Percentiles rank a stretch among this genome's conserved stretches.
Evolutionary conservation across 208 protist species (phyloP).

Genomic region (Tetramitus jugosus): DNA sequence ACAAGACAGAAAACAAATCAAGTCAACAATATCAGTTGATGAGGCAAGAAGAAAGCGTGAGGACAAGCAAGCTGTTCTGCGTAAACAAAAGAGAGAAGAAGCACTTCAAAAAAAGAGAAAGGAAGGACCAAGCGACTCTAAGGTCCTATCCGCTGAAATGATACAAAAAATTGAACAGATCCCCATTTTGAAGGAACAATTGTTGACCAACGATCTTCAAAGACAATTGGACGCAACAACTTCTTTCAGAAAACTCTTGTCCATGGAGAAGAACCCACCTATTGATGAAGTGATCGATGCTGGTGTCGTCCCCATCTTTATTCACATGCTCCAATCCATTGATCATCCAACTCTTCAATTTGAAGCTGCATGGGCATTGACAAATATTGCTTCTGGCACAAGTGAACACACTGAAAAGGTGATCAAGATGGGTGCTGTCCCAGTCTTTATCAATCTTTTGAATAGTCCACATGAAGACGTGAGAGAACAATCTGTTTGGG

Average conservation of each 20-base stretch:
- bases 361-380: conserved; percentile 96
- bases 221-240: background rate
- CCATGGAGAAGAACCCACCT: conserved; percentile 20
- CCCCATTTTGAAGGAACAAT: background rate
- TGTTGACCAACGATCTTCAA: background rate
- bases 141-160: background rate
- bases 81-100: conserved; percentile 23
- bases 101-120: conserved; percentile 19
- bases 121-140: background rate
- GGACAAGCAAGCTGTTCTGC: background rate
- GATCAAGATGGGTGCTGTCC: conserved; percentile 79
- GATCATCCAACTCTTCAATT: conserved; percentile 84
- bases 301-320: background rate
- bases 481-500: conserved; percentile 96
- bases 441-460: conserved; percentile 86
- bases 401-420: conserved; percentile 88
- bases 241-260: background rate
- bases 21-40: background rate
- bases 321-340: conserved; percentile 69
- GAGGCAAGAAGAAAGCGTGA: conserved; percentile 17
- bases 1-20: background rate
- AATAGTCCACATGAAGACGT: conserved; percentile 75
- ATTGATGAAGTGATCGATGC: conserved; percentile 21
- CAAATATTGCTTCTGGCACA: conserved; percentile 96
- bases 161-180: conserved; percentile 1